A percentile compares a stretch with the other conserved stretches of the same genome.
phyloP scores from a whole-genome alignment of 2,329 filamentous ascomycete species.

The Aspergillus sp. region DNA sequence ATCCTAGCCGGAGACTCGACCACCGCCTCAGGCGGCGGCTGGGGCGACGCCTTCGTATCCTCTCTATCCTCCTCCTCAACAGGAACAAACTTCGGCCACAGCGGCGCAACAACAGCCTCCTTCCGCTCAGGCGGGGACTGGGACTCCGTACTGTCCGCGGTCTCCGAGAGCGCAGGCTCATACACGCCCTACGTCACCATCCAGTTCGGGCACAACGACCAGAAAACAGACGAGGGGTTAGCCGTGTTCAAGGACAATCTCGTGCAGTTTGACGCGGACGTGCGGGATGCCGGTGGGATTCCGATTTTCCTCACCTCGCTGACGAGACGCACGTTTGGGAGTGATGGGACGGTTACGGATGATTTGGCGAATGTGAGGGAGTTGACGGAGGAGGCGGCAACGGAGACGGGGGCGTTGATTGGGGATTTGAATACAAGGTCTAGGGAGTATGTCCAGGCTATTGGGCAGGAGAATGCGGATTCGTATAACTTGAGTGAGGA shows the following conservation, averaged over 20 bases:
- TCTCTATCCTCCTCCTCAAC: conserved; percentile 1
- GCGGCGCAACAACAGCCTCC: conserved; percentile 11
- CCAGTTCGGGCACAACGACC: conserved; percentile 18
- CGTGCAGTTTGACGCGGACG: conserved; percentile 6
- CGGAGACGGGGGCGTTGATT: conserved; percentile 5
- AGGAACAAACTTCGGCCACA: conserved; percentile 11
- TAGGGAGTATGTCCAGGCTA: conserved; percentile 12
- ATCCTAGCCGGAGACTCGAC: conserved; percentile 17
- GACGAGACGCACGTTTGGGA: conserved; percentile 6
- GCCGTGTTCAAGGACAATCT: conserved; percentile 8
- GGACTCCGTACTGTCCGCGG: conserved; percentile 4
- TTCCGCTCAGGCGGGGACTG: conserved; percentile 11
- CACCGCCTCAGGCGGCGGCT: conserved; percentile 11
- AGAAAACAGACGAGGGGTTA: conserved; percentile 8
- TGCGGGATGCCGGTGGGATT: conserved; percentile 10
- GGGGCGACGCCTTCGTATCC: conserved; percentile 14
- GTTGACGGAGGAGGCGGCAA: conserved; percentile 11
- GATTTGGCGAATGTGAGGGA: conserved; percentile 8
- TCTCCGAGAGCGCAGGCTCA: background rate
- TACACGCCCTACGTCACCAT: conserved; percentile 15
- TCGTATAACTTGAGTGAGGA: conserved; percentile 9
- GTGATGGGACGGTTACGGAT: background rate
- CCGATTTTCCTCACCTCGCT: conserved; percentile 15
- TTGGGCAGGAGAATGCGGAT: conserved; percentile 10
- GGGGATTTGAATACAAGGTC: conserved; percentile 11